Percentiles rank a stretch among this genome's conserved stretches.
These are phyloP conservation scores for Pulveroboletus sp. DNA, from an alignment of 768 basidiomycete species.

Conservation along the genomic window DNA sequence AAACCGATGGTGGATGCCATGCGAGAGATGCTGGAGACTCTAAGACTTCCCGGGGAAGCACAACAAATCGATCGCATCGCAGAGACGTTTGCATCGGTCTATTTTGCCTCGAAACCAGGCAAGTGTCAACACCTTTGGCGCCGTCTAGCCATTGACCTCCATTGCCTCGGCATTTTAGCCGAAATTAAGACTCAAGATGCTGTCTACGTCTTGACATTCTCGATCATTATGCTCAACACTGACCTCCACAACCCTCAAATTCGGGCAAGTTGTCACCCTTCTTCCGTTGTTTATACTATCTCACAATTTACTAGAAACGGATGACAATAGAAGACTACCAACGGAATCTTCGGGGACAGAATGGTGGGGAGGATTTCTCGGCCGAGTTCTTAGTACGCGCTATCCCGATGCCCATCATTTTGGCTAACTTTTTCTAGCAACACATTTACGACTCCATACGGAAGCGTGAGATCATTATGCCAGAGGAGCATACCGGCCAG, in stretches of 20 bases:
- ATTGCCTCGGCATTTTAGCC: slow-evolving; percentile 39
- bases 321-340: slow-evolving; percentile 96
- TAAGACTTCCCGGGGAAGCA: slow-evolving; percentile 91
- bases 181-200: slow-evolving; percentile 92
- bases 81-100: slow-evolving; percentile 89
- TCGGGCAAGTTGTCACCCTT: slow-evolving; percentile 49
- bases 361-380: slow-evolving; percentile 79
- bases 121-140: slow-evolving; percentile 1
- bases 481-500: slow-evolving; percentile 95
- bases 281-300: not conserved
- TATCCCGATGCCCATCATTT: not conserved
- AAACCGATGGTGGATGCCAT: slow-evolving; percentile 95
- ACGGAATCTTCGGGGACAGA: slow-evolving; percentile 89
- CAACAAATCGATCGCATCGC: slow-evolving; percentile 94
- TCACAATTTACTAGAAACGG: slow-evolving; percentile 60
- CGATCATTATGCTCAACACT: slow-evolving; percentile 97
- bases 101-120: slow-evolving; percentile 85
- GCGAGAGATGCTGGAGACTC: slow-evolving; percentile 89
- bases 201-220: slow-evolving; percentile 90
- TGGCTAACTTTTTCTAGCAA: slow-evolving; percentile 47
- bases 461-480: slow-evolving; percentile 93
- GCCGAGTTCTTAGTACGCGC: slow-evolving; percentile 73
- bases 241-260: slow-evolving; percentile 95
- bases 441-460: slow-evolving; percentile 92
- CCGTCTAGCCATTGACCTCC: not conserved